Evolutionary conservation across 192 early-diverging fungal species (phyloP), one percentile per base, ranked within the genome.

Genomic region (Coemansia sp.): DNA sequence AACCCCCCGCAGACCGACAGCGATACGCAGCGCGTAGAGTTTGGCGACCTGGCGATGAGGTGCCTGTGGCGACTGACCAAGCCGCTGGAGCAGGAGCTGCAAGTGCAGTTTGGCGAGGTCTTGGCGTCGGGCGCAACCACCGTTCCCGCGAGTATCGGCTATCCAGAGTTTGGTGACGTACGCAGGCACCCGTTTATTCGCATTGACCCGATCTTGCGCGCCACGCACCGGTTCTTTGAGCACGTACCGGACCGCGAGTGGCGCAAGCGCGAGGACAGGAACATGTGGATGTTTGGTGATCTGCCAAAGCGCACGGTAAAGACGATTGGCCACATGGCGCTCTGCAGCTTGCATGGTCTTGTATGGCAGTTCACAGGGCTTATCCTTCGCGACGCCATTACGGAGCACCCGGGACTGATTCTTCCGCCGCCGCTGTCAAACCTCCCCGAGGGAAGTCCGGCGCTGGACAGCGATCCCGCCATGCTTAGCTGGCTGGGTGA

Each of bases 1-100:
- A 85, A 59, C 64, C 83, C 47, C 60, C 87, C 60, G 72, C 86
- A 24, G 70, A 87, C 65, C 53, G 85, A 59, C 51, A 73, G 3
- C 14, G 70, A 82, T 0, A 69, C 85, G 17, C 77, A 92, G 67
- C 85, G 87, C 24, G 92, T 92, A 19, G 66, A 67, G 68, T 91
- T 91, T 70, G 92, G 89, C 31, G 95, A 98, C 70, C 75, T 97
- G 35, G 88, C 93, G 17, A 95, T 98, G 93, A 96, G 95, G 75
- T 99, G 98, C 59, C 65, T 99, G 43, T 99, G 98, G 98, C 95
- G 96, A 58, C 70, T 97, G 35, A 91, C 96, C 27, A 98, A 98
- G 82, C 74, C 88, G 5, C 82, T 99, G 53, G 86, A 91, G 31
- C 77, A 89, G 32, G 88, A 94, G 27, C 62, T 97, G 3, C 65